A percentile compares a stretch with the other conserved stretches of the same genome.
Evolutionary conservation across 2,329 filamentous ascomycete genomes (phyloP).

Genomic region (Lachnellula subtilissima): DNA sequence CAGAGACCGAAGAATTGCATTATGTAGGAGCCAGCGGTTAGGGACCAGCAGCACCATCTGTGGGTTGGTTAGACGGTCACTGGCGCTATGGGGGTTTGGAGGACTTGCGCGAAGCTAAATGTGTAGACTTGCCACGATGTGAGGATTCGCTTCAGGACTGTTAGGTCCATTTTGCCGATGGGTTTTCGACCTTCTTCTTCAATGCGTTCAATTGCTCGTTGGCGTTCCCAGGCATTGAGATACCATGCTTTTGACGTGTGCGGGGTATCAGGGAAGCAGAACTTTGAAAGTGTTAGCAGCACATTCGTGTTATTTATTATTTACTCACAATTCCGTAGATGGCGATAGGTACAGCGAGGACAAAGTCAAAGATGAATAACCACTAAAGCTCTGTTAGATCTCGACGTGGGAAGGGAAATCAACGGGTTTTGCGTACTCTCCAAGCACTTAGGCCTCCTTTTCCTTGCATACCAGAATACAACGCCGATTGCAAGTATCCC

Average conservation of each 20-base stretch:
- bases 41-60: neutral
- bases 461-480: constrained; percentile 37
- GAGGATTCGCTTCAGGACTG: constrained; percentile 50
- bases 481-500: constrained; percentile 38
- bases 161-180: constrained; percentile 40
- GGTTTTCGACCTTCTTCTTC: constrained; percentile 37
- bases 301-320: neutral
- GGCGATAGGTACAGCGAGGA: constrained; percentile 28
- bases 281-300: constrained; percentile 23
- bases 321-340: constrained; percentile 40
- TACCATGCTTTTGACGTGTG: constrained; percentile 37
- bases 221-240: constrained; percentile 32
- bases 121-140: constrained; percentile 58
- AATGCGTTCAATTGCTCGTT: constrained; percentile 37
- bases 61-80: constrained; percentile 30
- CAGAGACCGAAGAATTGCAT: constrained; percentile 46
- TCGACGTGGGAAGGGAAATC: no score
- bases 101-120: constrained; percentile 34
- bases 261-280: constrained; percentile 39
- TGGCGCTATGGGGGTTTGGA: constrained; percentile 48
- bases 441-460: constrained; percentile 34
- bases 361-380: constrained; percentile 42
- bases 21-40: constrained; percentile 4
- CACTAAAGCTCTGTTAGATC: constrained; percentile 20
- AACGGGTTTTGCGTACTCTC: constrained; percentile 20